A percentile compares a stretch with the other conserved stretches of the same genome.
These are phyloP conservation scores for Microascus cirrosus DNA, from an alignment of 2,329 filamentous ascomycete species.

Conservation along the genomic window DNA sequence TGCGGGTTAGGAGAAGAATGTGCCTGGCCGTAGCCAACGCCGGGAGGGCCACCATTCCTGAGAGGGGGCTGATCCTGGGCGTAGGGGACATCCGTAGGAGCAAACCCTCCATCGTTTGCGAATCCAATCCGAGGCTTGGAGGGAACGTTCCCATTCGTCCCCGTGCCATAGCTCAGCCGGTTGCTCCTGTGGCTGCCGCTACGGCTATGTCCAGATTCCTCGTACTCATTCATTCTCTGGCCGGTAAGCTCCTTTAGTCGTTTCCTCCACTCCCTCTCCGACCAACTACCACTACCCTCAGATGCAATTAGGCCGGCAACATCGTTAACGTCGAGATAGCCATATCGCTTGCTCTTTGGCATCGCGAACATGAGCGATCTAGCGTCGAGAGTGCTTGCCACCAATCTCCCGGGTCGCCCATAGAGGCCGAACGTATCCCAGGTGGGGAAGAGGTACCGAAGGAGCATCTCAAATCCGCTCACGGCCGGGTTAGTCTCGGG, in stretches of 20 bases:
- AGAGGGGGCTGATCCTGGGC: conserved; percentile 19
- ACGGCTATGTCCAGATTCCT: conserved; percentile 38
- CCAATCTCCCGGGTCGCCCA: conserved; percentile 73
- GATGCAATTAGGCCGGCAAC: conserved; percentile 70
- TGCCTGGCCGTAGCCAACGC: background rate
- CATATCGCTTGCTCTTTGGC: conserved; percentile 77
- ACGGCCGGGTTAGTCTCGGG: conserved; percentile 88
- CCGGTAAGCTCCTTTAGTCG: conserved; percentile 81
- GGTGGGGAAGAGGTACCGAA: conserved; percentile 84
- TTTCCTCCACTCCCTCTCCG: conserved; percentile 80
- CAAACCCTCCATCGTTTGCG: conserved; percentile 39
- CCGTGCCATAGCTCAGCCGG: conserved; percentile 32
- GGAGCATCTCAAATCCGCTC: conserved; percentile 88
- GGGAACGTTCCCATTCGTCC: conserved; percentile 21
- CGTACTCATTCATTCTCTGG: conserved; percentile 58
- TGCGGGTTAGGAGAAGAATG: too few species aligned
- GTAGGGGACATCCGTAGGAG: conserved; percentile 38
- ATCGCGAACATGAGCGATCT: conserved; percentile 97
- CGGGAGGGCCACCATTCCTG: background rate
- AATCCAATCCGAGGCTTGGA: conserved; percentile 39
- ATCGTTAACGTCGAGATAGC: conserved; percentile 83
- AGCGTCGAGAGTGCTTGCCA: conserved; percentile 77
- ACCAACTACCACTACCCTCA: conserved; percentile 65
- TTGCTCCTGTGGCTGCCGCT: conserved; percentile 48
- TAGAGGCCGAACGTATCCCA: conserved; percentile 91